Evolutionary conservation across 2,329 filamentous ascomycete genomes (phyloP).

Genomic region (Venturia pyrina): DNA sequence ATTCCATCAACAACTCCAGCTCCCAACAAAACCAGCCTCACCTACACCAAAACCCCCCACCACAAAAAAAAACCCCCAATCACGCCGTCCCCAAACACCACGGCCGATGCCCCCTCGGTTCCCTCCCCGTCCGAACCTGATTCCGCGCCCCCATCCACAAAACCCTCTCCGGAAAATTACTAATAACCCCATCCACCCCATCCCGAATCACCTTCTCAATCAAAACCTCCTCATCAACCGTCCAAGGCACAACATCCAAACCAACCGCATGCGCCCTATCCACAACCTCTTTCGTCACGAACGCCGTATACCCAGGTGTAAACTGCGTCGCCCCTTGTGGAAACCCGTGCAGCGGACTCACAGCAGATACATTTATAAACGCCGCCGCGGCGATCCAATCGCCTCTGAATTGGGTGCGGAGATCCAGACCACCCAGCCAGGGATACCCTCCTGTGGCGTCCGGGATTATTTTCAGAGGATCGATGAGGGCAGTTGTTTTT

Average conservation of each 20-base stretch:
- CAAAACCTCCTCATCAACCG: slow-evolving; percentile 18
- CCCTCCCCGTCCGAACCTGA: slow-evolving; percentile 1
- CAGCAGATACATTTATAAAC: slow-evolving; percentile 14
- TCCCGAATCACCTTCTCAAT: slow-evolving; percentile 17
- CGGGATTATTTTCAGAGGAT: slow-evolving; percentile 18
- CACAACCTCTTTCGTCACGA: slow-evolving; percentile 17
- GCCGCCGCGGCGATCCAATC: slow-evolving; percentile 19
- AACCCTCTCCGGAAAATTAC: slow-evolving; percentile 19
- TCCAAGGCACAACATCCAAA: slow-evolving; percentile 19
- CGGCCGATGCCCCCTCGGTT: slow-evolving; percentile 8
- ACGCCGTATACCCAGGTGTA: slow-evolving; percentile 17
- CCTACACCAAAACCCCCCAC: neutral
- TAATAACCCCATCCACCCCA: slow-evolving; percentile 16
- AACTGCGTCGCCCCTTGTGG: slow-evolving; percentile 14
- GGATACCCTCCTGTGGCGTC: slow-evolving; percentile 16
- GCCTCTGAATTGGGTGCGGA: slow-evolving; percentile 16
- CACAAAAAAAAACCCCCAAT: neutral
- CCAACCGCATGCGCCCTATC: slow-evolving; percentile 18
- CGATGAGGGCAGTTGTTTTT: slow-evolving; percentile 19
- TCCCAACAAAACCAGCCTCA: neutral
- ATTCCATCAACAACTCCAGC: no score
- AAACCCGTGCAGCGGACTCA: slow-evolving; percentile 14
- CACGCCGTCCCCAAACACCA: slow-evolving; percentile 12
- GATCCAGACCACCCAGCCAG: slow-evolving; percentile 20
- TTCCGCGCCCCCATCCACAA: slow-evolving; percentile 11